Percentiles rank a stretch among this genome's conserved stretches.
These are phyloP conservation scores for Coniophora puteana DNA, from an alignment of 1,284 basidiomycete genomes.

Conservation along the genomic window DNA sequence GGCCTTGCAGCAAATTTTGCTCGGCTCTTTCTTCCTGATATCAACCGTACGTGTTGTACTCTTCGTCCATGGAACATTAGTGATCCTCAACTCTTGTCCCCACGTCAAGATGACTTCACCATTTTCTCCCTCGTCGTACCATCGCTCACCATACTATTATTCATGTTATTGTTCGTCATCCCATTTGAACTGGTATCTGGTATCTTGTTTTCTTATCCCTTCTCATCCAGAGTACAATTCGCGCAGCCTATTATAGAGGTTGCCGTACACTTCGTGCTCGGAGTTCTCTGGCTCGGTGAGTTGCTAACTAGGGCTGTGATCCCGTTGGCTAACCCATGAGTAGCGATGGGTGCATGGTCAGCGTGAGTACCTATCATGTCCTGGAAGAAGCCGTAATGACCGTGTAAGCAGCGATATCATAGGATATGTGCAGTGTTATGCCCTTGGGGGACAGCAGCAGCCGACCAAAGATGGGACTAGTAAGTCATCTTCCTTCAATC, in stretches of 20 bases:
- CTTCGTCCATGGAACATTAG: neutral
- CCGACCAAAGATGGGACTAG: slow-evolving; percentile 54
- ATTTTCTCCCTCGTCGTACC: slow-evolving; percentile 65
- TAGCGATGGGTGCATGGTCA: slow-evolving; percentile 74
- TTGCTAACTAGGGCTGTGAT: slow-evolving; percentile 11
- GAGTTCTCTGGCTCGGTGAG: slow-evolving; percentile 66
- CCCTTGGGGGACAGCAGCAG: slow-evolving; percentile 39
- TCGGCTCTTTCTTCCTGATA: slow-evolving; percentile 55
- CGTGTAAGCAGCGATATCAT: slow-evolving; percentile 62
- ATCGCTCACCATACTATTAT: slow-evolving; percentile 56
- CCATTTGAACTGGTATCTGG: too few relatives aligned
- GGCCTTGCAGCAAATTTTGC: slow-evolving; percentile 67
- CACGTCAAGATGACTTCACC: slow-evolving; percentile 70
- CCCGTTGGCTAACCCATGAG: slow-evolving; percentile 7
- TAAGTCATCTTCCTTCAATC: slow-evolving; percentile 28
- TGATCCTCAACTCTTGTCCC: slow-evolving; percentile 4
- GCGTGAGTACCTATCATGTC: slow-evolving; percentile 40
- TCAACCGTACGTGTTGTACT: slow-evolving; percentile 47
- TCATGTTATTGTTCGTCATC: slow-evolving; percentile 55
- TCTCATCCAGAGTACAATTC: slow-evolving; percentile 52
- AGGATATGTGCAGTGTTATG: slow-evolving; percentile 60
- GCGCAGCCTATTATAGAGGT: slow-evolving; percentile 64
- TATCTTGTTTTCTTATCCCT: slow-evolving; percentile 1
- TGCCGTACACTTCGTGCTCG: slow-evolving; percentile 48
- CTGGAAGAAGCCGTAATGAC: slow-evolving; percentile 4